phyloP scores from a whole-genome alignment of 306 rosid species.

The Purshia tridentata region DNA sequence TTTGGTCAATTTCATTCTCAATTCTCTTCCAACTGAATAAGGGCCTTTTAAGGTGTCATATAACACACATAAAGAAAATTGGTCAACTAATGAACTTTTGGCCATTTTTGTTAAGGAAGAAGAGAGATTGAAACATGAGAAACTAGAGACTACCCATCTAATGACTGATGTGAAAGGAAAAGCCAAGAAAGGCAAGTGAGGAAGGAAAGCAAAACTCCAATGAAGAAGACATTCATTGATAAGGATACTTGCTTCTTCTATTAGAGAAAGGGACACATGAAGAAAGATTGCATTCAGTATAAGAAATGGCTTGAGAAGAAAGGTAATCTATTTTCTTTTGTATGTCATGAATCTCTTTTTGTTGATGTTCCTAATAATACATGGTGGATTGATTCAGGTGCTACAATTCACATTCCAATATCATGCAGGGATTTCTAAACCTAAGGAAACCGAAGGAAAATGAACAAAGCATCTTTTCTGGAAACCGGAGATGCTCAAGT shows the following conservation, averaged over 20 bases:
- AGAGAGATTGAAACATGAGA: background rate
- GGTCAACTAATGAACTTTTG: slow-evolving; percentile 7
- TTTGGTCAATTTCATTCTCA: background rate
- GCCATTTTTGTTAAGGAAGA: slow-evolving; percentile 13
- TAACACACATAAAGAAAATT: slow-evolving; percentile 16
- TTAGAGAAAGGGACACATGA: slow-evolving; percentile 15
- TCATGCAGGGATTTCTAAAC: slow-evolving; percentile 1
- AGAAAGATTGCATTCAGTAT: slow-evolving; percentile 1
- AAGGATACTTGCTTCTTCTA: background rate
- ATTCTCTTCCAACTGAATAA: background rate
- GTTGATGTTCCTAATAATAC: slow-evolving; percentile 6
- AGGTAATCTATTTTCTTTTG: background rate
- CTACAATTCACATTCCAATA: slow-evolving; percentile 15
- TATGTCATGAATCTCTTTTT: slow-evolving; percentile 14
- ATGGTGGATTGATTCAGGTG: slow-evolving; percentile 21
- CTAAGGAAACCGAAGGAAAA: background rate
- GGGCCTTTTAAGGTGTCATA: background rate
- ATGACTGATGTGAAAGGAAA: background rate
- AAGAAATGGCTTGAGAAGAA: slow-evolving; percentile 10
- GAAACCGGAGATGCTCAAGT: background rate
- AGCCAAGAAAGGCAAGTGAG: background rate
- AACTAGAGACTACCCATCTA: background rate
- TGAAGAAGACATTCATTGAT: background rate
- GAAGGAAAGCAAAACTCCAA: background rate
- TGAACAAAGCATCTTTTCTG: slow-evolving; percentile 18